Evolutionary conservation across 148 eudicot species (phyloP), one percentile per base, ranked within the genome.

Genomic region (Cornus kousa): DNA sequence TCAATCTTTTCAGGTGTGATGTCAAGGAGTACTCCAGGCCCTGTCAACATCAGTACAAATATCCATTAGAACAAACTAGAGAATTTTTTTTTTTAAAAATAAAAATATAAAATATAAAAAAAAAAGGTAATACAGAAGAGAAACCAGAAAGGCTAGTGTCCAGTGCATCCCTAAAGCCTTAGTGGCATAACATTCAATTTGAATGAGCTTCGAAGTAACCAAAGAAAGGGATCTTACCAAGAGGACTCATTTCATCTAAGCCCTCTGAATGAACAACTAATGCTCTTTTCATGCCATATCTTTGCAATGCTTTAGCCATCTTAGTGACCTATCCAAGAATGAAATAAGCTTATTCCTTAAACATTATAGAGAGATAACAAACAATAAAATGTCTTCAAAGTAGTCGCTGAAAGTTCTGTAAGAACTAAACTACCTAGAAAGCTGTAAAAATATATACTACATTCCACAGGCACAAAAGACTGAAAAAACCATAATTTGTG

Each of bases 221-320:
- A 19, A 46, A 77, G 39, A 43, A 53, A 31, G 23, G 71, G 66
- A 74, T 67, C 81, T 85, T 73, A 95, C 97, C 98, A 75, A 93
- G 82, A 76, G 98, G 98, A 81, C 97, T 95, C 89, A 95, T 93
- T 82, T 95, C 97, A 80, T 93, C 98, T 64, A 95, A 79, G 20
- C 98, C 98, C 59, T 93, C 90, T 14, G 94, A 93, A 78, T 93
- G 97, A 83, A 95, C 98, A 14, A 95, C 97, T 80, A 95, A 80
- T 80, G 96, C 97, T 88, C 97, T 91, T 82, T 87, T 87, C 97
- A 93, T 91, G 82, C 97, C 98, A 83, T 89, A 93, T n/a, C 84
- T 73, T 81, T 95, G 98, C 67, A 95, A 88, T 72, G 97, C 96
- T 75, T 88, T 86, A 37, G 97, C 97, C 97, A 95, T 95, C 80